These are phyloP conservation scores for Dendrobium nobile DNA, from an alignment of 106 monocot genomes.

Conservation along the genomic window DNA sequence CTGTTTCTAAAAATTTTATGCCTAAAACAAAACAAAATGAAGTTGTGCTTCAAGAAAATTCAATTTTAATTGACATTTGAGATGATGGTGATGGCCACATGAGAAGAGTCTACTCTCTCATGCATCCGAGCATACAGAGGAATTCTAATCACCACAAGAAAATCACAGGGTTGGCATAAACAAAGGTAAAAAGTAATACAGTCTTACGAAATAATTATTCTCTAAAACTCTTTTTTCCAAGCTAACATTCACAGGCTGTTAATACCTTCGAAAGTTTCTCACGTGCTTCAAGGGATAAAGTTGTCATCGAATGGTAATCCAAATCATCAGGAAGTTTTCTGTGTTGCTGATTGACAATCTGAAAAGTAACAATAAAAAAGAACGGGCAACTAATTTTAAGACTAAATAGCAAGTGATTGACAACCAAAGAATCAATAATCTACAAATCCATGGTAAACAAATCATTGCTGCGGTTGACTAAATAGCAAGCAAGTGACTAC, in stretches of 20 bases:
- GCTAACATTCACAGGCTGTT: not conserved
- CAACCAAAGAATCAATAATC: not conserved
- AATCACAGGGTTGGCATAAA: no score
- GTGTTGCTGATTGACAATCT: conserved; percentile 95
- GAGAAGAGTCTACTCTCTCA: no score
- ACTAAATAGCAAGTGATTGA: not conserved
- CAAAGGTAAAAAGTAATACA: not conserved
- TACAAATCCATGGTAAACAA: not conserved
- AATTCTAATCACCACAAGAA: no score
- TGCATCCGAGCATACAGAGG: no score
- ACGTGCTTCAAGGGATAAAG: conserved; percentile 81
- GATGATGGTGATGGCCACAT: no score
- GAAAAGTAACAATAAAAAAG: conserved; percentile 6
- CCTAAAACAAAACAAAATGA: no score
- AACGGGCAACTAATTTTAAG: not conserved
- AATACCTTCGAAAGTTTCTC: conserved; percentile 99
- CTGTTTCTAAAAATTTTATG: no score
- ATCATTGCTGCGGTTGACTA: not conserved
- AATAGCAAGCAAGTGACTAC: no score
- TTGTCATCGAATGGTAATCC: conserved; percentile 85
- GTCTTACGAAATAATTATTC: not conserved
- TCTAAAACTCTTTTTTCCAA: not conserved
- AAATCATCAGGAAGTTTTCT: conserved; percentile 78
- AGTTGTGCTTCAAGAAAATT: no score
- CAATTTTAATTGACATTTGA: no score